phyloP scores from a whole-genome alignment of 2,329 filamentous ascomycete species.

The Calonectria pauciramosa region DNA sequence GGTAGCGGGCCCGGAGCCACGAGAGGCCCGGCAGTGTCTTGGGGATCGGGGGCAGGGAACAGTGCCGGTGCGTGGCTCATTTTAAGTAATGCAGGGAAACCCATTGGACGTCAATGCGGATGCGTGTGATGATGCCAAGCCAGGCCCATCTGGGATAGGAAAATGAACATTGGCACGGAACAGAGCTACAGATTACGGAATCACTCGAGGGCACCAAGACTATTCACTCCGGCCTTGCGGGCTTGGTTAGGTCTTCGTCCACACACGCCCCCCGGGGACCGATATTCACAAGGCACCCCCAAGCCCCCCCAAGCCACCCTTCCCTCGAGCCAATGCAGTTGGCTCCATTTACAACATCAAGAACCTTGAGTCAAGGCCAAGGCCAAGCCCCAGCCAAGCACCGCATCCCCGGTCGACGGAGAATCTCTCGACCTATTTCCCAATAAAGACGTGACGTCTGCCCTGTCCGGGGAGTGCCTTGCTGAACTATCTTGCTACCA shows the following conservation, averaged over 20 bases:
- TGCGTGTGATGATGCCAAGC: slow-evolving; percentile 12
- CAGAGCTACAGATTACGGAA: neutral
- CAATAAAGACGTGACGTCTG: slow-evolving; percentile 10
- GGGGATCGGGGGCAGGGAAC: slow-evolving; percentile 6
- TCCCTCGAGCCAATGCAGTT: neutral
- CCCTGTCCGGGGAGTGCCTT: neutral
- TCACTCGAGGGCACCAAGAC: neutral
- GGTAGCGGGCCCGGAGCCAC: slow-evolving; percentile 2
- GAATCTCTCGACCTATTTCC: neutral
- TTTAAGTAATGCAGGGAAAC: slow-evolving; percentile 10
- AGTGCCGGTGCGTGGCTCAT: slow-evolving; percentile 10
- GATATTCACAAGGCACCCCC: neutral
- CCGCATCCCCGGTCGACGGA: neutral
- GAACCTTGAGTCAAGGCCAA: neutral
- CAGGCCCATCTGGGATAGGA: too few species aligned
- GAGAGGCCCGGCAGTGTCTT: slow-evolving; percentile 5
- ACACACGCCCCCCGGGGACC: neutral
- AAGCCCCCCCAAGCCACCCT: neutral
- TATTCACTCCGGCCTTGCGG: neutral
- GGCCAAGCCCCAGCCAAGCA: neutral
- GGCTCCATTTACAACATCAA: neutral
- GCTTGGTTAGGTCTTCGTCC: neutral
- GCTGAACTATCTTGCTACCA: neutral
- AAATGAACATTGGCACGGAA: neutral
- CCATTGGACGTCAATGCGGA: slow-evolving; percentile 6